Base-by-base conservation (phyloP, 2,329 filamentous ascomycete genomes). In the Colletotrichum cuscutae region DNA sequence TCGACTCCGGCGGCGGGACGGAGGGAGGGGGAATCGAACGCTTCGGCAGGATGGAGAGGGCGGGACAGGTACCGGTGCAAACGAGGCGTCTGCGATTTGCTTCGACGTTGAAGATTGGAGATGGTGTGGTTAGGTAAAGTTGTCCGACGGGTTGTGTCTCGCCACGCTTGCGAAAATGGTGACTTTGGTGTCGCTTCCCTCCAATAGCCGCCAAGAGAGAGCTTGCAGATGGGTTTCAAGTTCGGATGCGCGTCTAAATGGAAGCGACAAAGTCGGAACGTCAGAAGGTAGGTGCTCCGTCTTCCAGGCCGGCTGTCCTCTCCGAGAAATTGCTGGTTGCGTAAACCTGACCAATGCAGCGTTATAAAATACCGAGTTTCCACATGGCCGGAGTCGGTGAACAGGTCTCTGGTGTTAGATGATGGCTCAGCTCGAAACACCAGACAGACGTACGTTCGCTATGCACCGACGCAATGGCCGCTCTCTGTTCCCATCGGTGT, bases 351-450 rank as follows among this genome's bases (percentile, higher is more conserved):
- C 61, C 42, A 65, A 72, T 70, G 60, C 46, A 49, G 66, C 49
- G 60, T 70, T 65, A 61, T 52, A 58, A 57, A 72, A 42, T 64
- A 70, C 35, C 60, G 60, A 42, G 60, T 65, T 72, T 60, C 66
- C 66, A 65, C 71, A 65, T 71, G 57, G 60, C 66, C 60, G 60
- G 66, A 72, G 70, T 72, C 70, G 66, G 70, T 70, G 66, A 70
- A 69, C 54, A 64, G 42, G 28, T 22, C 49, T 54, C 61, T 68
- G 53, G 46, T 69, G 65, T 69, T 60, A 60, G 70, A 65, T 72
- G 66, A 69, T 71, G 66, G 66, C 71, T 70, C 71, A 72, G 71
- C 56, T 65, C 71, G 71, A 72, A 72, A 72, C 71, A 72, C 60
- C 66, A 72, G 54, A 72, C 61, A 72, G 66, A 72, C 66, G 60